Evolutionary conservation across 1,284 basidiomycete species (phyloP).

Genomic region (Ceratobasidium sp.): DNA sequence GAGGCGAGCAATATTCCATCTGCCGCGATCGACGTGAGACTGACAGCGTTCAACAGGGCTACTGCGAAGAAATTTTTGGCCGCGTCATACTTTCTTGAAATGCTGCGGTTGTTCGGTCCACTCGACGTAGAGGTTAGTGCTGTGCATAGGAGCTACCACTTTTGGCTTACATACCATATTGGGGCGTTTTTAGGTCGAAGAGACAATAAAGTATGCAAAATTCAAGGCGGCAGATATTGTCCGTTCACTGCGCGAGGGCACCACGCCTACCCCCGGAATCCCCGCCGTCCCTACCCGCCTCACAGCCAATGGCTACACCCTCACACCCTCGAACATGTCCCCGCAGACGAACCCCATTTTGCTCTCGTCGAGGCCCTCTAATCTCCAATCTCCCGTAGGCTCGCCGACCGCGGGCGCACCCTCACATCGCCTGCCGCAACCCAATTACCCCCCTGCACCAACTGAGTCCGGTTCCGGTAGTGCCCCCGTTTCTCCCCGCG

Average conservation of each 20-base stretch:
- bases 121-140: conserved; percentile 58
- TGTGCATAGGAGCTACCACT: conserved; percentile 38
- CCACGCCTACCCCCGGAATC: conserved; percentile 67
- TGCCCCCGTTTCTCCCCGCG: conserved; percentile 32
- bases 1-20: conserved; percentile 10
- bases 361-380: conserved; percentile 22
- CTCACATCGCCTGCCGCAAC: conserved; percentile 8
- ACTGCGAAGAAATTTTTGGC: conserved; percentile 91
- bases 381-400: neutral
- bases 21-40: neutral
- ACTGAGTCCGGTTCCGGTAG: conserved; percentile 32
- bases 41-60: conserved; percentile 58
- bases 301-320: conserved; percentile 10
- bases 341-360: conserved; percentile 27
- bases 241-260: conserved; percentile 86
- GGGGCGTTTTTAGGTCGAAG: conserved; percentile 57
- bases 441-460: conserved; percentile 20
- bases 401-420: conserved; percentile 17
- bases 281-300: neutral
- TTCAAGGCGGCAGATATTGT: conserved; percentile 93
- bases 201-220: conserved; percentile 88
- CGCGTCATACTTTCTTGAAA: conserved; percentile 86
- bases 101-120: conserved; percentile 79
- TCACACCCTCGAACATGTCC: conserved; percentile 18
- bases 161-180: conserved; percentile 55